These are phyloP conservation scores for Tanacetum coccineum DNA, from an alignment of 129 eudicot genomes.

Conservation along the genomic window DNA sequence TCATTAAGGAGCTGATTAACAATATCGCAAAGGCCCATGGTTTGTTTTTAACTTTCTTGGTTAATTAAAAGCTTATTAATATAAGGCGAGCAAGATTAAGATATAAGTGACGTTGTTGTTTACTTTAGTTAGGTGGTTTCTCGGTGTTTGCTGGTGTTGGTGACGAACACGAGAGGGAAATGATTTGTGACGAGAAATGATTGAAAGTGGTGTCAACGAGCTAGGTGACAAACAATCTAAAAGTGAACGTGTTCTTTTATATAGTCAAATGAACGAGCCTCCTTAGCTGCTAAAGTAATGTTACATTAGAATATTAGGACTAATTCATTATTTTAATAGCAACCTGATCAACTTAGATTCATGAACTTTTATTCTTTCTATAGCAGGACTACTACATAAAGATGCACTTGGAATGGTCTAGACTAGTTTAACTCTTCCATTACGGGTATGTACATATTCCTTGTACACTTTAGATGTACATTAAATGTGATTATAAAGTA, in stretches of 20 bases:
- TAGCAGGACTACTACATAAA: no score
- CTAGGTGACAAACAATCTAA: constrained; percentile 87
- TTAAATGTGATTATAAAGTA: no score
- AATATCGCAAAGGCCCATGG: constrained; percentile 99
- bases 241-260: constrained; percentile 94
- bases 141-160: constrained; percentile 99
- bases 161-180: constrained; percentile 98
- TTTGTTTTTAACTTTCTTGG: constrained; percentile 19
- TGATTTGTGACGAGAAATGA: constrained; percentile 93
- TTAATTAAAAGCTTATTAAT: neutral
- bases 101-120: neutral
- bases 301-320: no score
- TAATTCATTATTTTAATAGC: no score
- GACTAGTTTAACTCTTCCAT: no score
- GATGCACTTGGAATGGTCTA: no score
- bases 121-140: constrained; percentile 72
- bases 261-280: constrained; percentile 99
- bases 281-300: constrained; percentile 22
- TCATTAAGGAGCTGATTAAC: no score
- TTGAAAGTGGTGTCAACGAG: constrained; percentile 97
- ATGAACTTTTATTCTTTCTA: no score
- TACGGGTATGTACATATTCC: no score
- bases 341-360: no score
- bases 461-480: no score
- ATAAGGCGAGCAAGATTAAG: neutral